Evolutionary conservation across 2,329 filamentous ascomycete species (phyloP).

Genomic region (Fusarium compactum): DNA sequence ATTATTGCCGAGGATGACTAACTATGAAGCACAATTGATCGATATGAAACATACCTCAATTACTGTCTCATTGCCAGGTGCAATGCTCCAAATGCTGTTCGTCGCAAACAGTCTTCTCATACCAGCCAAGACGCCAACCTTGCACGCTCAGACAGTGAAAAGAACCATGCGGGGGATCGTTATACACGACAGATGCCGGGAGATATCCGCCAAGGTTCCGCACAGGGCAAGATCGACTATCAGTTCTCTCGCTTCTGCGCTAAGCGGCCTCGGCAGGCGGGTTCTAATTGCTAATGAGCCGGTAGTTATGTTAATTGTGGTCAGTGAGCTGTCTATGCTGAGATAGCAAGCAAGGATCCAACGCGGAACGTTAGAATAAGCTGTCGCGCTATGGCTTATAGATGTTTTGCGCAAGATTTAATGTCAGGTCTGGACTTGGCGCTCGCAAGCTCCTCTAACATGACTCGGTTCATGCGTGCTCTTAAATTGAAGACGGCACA

Average conservation of each 20-base stretch:
- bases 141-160: not conserved
- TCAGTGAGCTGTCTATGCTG: not conserved
- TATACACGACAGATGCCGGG: not conserved
- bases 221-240: not conserved
- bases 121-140: not conserved
- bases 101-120: not conserved
- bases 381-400: not conserved
- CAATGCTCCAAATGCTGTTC: too few relatives aligned
- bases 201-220: not conserved
- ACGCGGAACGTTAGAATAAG: not conserved
- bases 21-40: not conserved
- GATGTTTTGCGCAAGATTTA: not conserved
- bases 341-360: not conserved
- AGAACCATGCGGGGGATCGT: not conserved
- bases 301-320: not conserved
- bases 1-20: not conserved
- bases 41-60: not conserved
- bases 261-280: not conserved
- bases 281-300: not conserved
- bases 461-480: rapidly evolving
- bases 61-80: not conserved
- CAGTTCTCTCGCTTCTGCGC: not conserved
- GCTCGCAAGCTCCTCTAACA: not conserved
- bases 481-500: not conserved
- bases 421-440: not conserved